A percentile compares a stretch with the other conserved stretches of the same genome.
phyloP scores from a whole-genome alignment of 1,284 basidiomycete genomes.

The Pseudozyma sp. region DNA sequence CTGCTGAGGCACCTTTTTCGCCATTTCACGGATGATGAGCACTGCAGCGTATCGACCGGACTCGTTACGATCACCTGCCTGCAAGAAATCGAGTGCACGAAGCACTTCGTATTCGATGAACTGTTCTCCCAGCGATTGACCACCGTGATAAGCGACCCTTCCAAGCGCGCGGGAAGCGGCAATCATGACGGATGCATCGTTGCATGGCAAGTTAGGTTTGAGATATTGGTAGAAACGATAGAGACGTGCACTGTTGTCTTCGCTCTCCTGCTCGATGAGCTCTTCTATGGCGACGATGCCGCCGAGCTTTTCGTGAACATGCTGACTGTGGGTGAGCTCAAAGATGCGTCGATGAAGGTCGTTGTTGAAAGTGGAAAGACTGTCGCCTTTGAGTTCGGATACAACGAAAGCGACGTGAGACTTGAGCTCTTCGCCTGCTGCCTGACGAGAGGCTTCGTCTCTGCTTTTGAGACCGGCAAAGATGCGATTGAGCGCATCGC shows the following conservation, averaged over 20 bases:
- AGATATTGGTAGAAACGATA: constrained; percentile 92
- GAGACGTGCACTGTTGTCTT: constrained; percentile 74
- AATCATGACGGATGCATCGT: constrained; percentile 87
- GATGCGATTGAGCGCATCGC: constrained; percentile 62
- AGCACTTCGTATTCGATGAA: constrained; percentile 89
- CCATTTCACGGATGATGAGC: constrained; percentile 68
- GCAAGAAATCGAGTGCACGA: constrained; percentile 80
- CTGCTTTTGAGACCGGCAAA: constrained; percentile 62
- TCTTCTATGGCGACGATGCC: constrained; percentile 81
- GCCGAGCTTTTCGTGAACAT: constrained; percentile 80
- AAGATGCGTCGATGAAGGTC: constrained; percentile 80
- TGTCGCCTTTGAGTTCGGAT: constrained; percentile 65
- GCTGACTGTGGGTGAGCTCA: constrained; percentile 83
- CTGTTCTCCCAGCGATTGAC: constrained; percentile 82
- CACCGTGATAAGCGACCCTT: constrained; percentile 82
- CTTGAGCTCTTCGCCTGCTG: constrained; percentile 63
- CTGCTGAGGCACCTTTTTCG: constrained; percentile 65
- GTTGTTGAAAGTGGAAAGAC: constrained; percentile 65
- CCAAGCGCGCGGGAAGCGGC: constrained; percentile 86
- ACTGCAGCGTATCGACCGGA: constrained; percentile 68
- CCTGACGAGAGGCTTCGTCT: constrained; percentile 49
- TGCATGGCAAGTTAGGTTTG: constrained; percentile 83
- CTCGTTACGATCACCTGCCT: constrained; percentile 70
- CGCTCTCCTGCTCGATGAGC: constrained; percentile 51
- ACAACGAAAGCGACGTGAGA: constrained; percentile 56